Conservation (phyloP, 2,329 filamentous ascomycete species). For the Dothideomycetes sp. region DNA sequence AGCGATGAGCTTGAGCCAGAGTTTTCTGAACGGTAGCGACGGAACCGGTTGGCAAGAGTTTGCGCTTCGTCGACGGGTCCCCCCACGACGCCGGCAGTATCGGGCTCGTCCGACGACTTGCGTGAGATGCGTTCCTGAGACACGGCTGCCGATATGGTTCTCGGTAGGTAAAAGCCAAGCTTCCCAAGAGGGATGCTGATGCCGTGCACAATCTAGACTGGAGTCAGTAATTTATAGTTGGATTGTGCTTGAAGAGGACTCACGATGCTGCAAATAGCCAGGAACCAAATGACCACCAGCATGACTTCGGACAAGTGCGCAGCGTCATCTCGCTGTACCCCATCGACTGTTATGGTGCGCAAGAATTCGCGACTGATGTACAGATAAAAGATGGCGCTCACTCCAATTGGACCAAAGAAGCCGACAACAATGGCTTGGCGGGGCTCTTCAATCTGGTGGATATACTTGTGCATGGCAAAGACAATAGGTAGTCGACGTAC, state of each 20-base stretch:
- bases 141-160: constrained; percentile 50
- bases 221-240: background rate
- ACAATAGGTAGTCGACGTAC: constrained; percentile 71
- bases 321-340: constrained; percentile 56
- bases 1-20: constrained; percentile 4
- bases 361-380: constrained; percentile 75
- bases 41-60: constrained; percentile 10
- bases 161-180: constrained; percentile 51
- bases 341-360: constrained; percentile 46
- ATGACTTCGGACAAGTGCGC: constrained; percentile 55
- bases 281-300: constrained; percentile 73
- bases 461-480: constrained; percentile 61
- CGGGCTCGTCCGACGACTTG: constrained; percentile 18
- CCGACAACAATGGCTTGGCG: constrained; percentile 77
- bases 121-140: constrained; percentile 31
- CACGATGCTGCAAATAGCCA: constrained; percentile 74
- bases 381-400: constrained; percentile 83
- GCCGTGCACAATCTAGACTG: constrained; percentile 60
- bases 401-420: constrained; percentile 88
- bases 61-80: background rate
- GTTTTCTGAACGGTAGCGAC: background rate
- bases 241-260: constrained; percentile 28
- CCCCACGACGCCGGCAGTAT: constrained; percentile 17
- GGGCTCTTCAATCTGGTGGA: constrained; percentile 67
- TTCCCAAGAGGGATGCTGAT: constrained; percentile 71